Base-by-base conservation (phyloP, 768 basidiomycete species). In the Cystobasidium tubakii region DNA sequence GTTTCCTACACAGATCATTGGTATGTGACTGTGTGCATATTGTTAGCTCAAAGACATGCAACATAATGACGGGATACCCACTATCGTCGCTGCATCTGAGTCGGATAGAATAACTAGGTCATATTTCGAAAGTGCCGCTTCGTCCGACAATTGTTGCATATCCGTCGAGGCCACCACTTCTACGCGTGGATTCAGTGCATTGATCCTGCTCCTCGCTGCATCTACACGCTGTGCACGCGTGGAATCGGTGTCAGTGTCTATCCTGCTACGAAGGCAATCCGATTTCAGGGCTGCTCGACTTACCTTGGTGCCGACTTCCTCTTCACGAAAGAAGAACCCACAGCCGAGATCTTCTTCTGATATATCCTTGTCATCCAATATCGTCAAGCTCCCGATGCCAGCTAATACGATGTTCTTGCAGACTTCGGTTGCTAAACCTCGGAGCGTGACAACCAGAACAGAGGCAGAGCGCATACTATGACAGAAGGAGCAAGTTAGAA, bases 331-430 rank as follows among this genome's bases (percentile, higher is more conserved):
- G 82, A 98, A 89, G 84, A 97, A 96, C 17, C 92, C 91, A 2
- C 88, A 86, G 15, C 92, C 92, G 39, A 98, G 86, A 82, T 98
- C 96, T 80, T 91, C 88, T 80, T 89, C 88, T 23, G 83, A 79
- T 39, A 99, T 90, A 15, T 85, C 83, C 75, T 86, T 88, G 25
- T 84, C 84, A 82, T 99, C 96, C 77, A 91, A 85, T 46, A 98
- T 85, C 74, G 96, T 84, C 75, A 99, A 83, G 80, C 87, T 88
- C 29, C 96, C 96, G 71, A 99, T 91, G 46, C 96, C 96, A 12
- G 96, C 91, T 60, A 99, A 86, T 21, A 98, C 95, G 80, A 99
- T 90, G 80, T 99, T 99, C 83, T 98, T 99, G 82, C 97, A 90
- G 19, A 89, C 87, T 81, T 99, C 96, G 7, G 92, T 92, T 46